phyloP scores from a whole-genome alignment of 2,329 filamentous ascomycete species.

The Aspergillus sp. region DNA sequence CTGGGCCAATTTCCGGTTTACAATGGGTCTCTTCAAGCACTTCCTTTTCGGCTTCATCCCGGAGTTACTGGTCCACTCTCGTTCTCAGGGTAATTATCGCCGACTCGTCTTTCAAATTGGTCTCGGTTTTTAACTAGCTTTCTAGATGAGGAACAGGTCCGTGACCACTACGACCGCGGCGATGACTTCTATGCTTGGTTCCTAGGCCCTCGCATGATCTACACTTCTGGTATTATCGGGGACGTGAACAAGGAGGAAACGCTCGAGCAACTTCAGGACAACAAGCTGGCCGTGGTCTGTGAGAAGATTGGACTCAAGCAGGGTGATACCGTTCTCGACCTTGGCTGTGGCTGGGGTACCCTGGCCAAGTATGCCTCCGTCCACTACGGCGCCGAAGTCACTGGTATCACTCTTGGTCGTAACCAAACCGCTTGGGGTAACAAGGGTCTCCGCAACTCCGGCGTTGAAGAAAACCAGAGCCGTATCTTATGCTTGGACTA shows the following conservation, averaged over 20 bases:
- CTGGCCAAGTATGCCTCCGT: conserved; percentile 88
- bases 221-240: conserved; percentile 91
- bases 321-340: conserved; percentile 83
- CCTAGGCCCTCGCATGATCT: conserved; percentile 97
- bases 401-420: conserved; percentile 88
- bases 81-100: conserved; percentile 67
- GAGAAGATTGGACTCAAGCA: conserved; percentile 87
- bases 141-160: conserved; percentile 92
- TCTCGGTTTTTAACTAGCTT: conserved; percentile 2
- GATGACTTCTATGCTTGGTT: conserved; percentile 99
- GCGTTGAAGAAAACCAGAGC: conserved; percentile 83
- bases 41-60: conserved; percentile 86
- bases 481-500: conserved; percentile 95
- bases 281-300: conserved; percentile 92
- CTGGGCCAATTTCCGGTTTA: conserved; percentile 95
- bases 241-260: conserved; percentile 84
- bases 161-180: conserved; percentile 95
- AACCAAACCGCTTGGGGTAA: conserved; percentile 99
- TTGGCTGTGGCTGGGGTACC: conserved; percentile 97
- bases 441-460: conserved; percentile 76
- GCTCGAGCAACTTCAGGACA: conserved; percentile 94
- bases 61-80: conserved; percentile 88
- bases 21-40: conserved; percentile 78
- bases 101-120: background rate
- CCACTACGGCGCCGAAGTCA: conserved; percentile 83